Base-by-base conservation (phyloP, 2,329 filamentous ascomycete genomes). In the Malbranchea zuffiana region DNA sequence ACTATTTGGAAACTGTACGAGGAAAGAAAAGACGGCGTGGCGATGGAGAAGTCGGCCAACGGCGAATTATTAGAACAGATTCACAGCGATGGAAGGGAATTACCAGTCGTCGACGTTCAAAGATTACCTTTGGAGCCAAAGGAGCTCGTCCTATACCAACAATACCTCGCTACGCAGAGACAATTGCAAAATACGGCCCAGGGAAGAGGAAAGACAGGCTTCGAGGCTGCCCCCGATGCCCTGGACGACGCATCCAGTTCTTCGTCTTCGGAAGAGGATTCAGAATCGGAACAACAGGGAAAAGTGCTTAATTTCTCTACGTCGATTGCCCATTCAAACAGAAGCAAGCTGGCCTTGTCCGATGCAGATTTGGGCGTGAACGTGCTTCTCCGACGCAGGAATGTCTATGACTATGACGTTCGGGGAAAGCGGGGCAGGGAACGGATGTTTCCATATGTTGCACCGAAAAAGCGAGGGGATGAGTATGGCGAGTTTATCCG, bases 401-500 rank as follows among this genome's bases (percentile, higher is more conserved):
- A 80, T 10, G 78, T 92, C n/a, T 83, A 90, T 55, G 90, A 98
- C 58, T 98, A 83, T 49, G 85, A 95, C 52, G 81, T 95, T 1
- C 74, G 85, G 26, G 82, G 82, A 23, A 95, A 94, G 58, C 92
- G 84, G 54, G 90, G 90, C 3, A 74, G 87, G 37, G 90, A 98
- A 54, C 79, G 86, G 44, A 82, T 93, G 64, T 96, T 95, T 54
- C 90, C 90, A 0, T 79, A 92, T 36, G 75, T 87, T 1, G 75
- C 87, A 16, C 78, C 85, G 35, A 72, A 83, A 50, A 82, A 78
- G 55, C 78, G 85, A 34, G 75, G 72, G 19, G 90, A 96, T 53
- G 88, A 95, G 46, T 98, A 90, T 60, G 90, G 90, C 41, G 90
- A 98, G 46, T 65, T 92, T 11, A 95, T 98, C 48, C 77, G 86